Evolutionary conservation across 2,329 filamentous ascomycete genomes (phyloP).

Genomic region (Aspergillus sp.): DNA sequence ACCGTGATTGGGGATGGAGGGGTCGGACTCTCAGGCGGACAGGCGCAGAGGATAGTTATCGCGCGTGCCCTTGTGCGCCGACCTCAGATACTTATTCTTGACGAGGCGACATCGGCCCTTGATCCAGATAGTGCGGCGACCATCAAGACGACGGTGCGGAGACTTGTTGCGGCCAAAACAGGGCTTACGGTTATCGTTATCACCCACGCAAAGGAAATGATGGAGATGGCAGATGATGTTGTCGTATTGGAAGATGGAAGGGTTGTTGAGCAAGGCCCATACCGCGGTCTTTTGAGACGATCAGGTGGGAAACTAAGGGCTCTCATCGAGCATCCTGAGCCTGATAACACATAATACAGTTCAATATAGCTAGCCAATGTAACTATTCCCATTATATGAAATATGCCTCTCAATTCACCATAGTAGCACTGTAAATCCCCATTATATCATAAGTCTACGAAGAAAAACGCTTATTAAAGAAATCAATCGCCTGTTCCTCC

Average conservation of each 20-base stretch:
- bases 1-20: slow-evolving; percentile 78
- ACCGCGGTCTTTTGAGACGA: slow-evolving; percentile 55
- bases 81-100: slow-evolving; percentile 73
- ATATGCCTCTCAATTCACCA: too few relatives aligned
- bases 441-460: neutral
- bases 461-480: slow-evolving; percentile 16
- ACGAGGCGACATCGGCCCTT: slow-evolving; percentile 82
- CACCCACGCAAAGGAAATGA: slow-evolving; percentile 83
- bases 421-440: too few relatives aligned
- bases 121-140: slow-evolving; percentile 67
- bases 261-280: slow-evolving; percentile 68
- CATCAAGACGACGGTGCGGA: slow-evolving; percentile 62
- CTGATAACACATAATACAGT: neutral
- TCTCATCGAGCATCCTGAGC: slow-evolving; percentile 25
- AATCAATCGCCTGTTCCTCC: slow-evolving; percentile 27
- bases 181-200: slow-evolving; percentile 73
- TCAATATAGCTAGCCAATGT: too few relatives aligned
- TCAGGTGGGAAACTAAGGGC: slow-evolving; percentile 49
- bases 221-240: slow-evolving; percentile 73
- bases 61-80: slow-evolving; percentile 72
- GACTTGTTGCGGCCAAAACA: slow-evolving; percentile 46
- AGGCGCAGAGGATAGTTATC: slow-evolving; percentile 78
- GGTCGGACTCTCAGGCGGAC: slow-evolving; percentile 72
- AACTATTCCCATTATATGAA: too few relatives aligned
- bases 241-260: slow-evolving; percentile 69